Conservation (phyloP, 441 rosid genomes). For the Pelargonium cotyledonis region DNA sequence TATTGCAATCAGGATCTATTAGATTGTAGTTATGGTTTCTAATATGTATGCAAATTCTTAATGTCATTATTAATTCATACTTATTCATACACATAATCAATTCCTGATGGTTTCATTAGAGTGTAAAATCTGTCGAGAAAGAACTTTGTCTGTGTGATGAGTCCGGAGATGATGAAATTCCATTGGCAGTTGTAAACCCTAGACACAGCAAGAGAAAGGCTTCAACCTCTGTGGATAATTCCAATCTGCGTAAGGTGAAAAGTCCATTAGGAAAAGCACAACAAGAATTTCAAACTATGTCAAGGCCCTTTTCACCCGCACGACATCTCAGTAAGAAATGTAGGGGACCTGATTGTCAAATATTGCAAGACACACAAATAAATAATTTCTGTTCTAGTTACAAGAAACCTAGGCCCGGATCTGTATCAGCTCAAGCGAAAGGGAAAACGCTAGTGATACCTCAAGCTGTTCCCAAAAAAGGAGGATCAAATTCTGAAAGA, state of each 20-base stretch:
- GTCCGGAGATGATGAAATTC: not conserved
- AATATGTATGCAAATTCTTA: not conserved
- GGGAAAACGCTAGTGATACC: constrained; percentile 6
- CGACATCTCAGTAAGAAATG: not conserved
- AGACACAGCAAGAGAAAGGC: not conserved
- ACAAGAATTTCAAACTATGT: not conserved
- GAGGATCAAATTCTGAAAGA: not conserved
- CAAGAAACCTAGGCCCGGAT: not conserved
- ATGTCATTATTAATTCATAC: not conserved
- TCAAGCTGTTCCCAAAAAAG: not conserved
- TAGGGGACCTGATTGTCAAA: not conserved
- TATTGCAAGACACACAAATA: not conserved
- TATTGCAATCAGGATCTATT: not conserved
- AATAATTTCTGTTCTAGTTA: not conserved
- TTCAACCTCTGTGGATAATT: not conserved
- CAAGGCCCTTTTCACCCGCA: not conserved
- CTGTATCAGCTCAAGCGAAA: not conserved
- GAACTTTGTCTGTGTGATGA: not conserved
- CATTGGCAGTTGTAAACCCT: not conserved
- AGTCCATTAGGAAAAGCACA: not conserved
- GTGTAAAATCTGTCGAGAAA: not conserved
- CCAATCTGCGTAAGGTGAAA: not conserved
- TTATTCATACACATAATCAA: not conserved
- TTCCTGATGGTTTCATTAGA: not conserved
- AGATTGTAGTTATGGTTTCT: not conserved